Percentiles rank a stretch among this genome's conserved stretches.
These are phyloP conservation scores for Penicillium paneum DNA, from an alignment of 2,329 filamentous ascomycete genomes.

Conservation along the genomic window DNA sequence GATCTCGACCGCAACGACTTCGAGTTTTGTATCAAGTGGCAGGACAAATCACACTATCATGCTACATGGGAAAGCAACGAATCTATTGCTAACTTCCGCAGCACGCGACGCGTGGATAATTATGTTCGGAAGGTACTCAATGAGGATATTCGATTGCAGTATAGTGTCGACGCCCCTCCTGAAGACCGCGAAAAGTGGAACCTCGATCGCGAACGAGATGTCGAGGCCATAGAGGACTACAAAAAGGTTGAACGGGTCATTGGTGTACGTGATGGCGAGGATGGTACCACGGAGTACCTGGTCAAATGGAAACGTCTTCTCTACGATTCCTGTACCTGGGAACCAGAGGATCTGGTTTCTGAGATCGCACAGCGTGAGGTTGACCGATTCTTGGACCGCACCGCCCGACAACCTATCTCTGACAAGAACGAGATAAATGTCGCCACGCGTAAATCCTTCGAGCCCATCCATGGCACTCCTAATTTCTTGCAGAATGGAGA, in stretches of 20 bases:
- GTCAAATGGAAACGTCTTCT: slow-evolving; percentile 96
- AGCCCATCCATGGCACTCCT: slow-evolving; percentile 74
- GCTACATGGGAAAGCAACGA: slow-evolving; percentile 89
- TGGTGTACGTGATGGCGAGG: slow-evolving; percentile 73
- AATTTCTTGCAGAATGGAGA: slow-evolving; percentile 80
- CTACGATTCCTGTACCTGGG: slow-evolving; percentile 96
- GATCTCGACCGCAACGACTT: slow-evolving; percentile 63
- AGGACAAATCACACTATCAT: slow-evolving; percentile 90
- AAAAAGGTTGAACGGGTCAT: slow-evolving; percentile 93
- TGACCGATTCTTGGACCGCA: slow-evolving; percentile 83
- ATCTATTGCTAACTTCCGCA: slow-evolving; percentile 70
- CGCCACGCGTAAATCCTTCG: slow-evolving; percentile 69
- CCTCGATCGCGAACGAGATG: slow-evolving; percentile 87
- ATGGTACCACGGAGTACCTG: slow-evolving; percentile 74
- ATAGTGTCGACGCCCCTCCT: slow-evolving; percentile 69
- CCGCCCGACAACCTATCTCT: slow-evolving; percentile 75
- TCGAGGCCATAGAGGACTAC: slow-evolving; percentile 84
- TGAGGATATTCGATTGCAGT: slow-evolving; percentile 72
- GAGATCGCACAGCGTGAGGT: slow-evolving; percentile 82
- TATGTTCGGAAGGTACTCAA: slow-evolving; percentile 83
- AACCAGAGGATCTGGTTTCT: slow-evolving; percentile 70
- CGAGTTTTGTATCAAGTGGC: slow-evolving; percentile 93
- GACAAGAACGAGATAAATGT: slow-evolving; percentile 73
- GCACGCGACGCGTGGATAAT: slow-evolving; percentile 87
- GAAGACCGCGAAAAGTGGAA: slow-evolving; percentile 92